A percentile compares a stretch with the other conserved stretches of the same genome.
Evolutionary conservation across 352 stramenopile species (phyloP).

Genomic region (Phytopythium litorale): DNA sequence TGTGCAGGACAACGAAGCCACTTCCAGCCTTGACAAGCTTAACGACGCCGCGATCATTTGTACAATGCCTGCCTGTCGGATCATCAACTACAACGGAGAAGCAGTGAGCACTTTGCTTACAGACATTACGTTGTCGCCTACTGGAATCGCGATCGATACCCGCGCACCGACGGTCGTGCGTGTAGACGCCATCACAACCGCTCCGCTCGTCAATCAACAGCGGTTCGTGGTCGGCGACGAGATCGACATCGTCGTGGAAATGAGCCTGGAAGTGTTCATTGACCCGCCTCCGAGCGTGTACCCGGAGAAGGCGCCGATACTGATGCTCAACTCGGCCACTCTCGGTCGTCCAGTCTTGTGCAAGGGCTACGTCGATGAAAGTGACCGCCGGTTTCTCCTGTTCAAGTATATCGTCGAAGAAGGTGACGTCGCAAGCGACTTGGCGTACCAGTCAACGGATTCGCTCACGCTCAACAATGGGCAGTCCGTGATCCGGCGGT

Average conservation of each 20-base stretch:
- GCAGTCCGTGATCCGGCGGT: constrained; percentile 75
- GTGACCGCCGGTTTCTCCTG: constrained; percentile 49
- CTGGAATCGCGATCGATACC: constrained; percentile 60
- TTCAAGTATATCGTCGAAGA: constrained; percentile 70
- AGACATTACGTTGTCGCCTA: constrained; percentile 35
- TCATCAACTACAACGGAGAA: constrained; percentile 74
- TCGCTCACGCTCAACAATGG: constrained; percentile 75
- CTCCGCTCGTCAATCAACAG: constrained; percentile 50
- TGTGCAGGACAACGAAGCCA: constrained; percentile 42
- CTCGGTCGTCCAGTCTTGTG: constrained; percentile 52
- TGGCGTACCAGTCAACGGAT: constrained; percentile 51
- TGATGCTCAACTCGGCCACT: constrained; percentile 56
- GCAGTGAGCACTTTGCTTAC: constrained; percentile 31
- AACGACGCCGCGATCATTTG: constrained; percentile 51
- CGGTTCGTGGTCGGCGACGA: constrained; percentile 75
- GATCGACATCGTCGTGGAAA: constrained; percentile 77
- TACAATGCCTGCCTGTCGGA: constrained; percentile 24
- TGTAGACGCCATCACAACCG: constrained; percentile 55
- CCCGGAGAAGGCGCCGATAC: constrained; percentile 64
- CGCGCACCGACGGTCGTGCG: constrained; percentile 45
- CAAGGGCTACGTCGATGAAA: constrained; percentile 42
- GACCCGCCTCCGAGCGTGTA: constrained; percentile 66
- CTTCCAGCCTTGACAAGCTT: constrained; percentile 48
- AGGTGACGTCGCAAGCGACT: constrained; percentile 43
- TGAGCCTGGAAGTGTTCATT: constrained; percentile 72